Evolutionary conservation across 352 stramenopile species (phyloP).

Genomic region (Pythium periplocum): DNA sequence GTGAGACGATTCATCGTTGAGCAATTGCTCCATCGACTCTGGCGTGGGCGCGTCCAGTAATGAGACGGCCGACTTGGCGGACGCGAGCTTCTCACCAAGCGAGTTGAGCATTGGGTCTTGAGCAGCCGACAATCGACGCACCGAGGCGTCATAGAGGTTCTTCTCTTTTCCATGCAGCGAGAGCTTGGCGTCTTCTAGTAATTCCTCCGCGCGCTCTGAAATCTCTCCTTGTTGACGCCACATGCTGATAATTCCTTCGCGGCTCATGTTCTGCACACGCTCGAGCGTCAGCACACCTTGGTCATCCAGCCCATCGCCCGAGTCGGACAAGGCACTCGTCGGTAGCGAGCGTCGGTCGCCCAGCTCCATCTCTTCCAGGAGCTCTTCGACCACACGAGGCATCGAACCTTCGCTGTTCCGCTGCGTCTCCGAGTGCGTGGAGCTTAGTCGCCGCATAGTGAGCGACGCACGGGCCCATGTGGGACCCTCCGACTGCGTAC

Average conservation of each 20-base stretch:
- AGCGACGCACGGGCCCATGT: conserved; percentile 69
- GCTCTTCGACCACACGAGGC: conserved; percentile 36
- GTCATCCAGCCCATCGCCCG: too few species aligned
- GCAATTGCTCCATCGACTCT: neutral
- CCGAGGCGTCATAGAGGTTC: conserved; percentile 67
- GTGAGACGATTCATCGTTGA: neutral
- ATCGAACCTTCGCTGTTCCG: conserved; percentile 52
- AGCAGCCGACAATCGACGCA: conserved; percentile 53
- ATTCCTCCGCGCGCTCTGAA: conserved; percentile 74
- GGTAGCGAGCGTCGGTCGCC: too few species aligned
- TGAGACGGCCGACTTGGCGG: conserved; percentile 22
- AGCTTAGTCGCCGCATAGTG: conserved; percentile 32
- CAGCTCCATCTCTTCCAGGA: conserved; percentile 28
- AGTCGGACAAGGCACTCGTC: too few species aligned
- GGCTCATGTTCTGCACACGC: conserved; percentile 30
- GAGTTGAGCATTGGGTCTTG: conserved; percentile 66
- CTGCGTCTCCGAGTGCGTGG: conserved; percentile 1
- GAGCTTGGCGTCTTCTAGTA: conserved; percentile 76
- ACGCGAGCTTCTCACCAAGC: conserved; percentile 56
- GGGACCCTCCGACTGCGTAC: conserved; percentile 75
- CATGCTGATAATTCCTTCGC: conserved; percentile 75
- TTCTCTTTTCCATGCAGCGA: conserved; percentile 78
- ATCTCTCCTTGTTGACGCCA: conserved; percentile 78
- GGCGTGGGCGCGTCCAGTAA: conserved; percentile 1
- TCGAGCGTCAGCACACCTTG: neutral